A percentile compares a stretch with the other conserved stretches of the same genome.
Evolutionary conservation across 2,329 filamentous ascomycete species (phyloP).

Genomic region (Aspergillus caelatus): DNA sequence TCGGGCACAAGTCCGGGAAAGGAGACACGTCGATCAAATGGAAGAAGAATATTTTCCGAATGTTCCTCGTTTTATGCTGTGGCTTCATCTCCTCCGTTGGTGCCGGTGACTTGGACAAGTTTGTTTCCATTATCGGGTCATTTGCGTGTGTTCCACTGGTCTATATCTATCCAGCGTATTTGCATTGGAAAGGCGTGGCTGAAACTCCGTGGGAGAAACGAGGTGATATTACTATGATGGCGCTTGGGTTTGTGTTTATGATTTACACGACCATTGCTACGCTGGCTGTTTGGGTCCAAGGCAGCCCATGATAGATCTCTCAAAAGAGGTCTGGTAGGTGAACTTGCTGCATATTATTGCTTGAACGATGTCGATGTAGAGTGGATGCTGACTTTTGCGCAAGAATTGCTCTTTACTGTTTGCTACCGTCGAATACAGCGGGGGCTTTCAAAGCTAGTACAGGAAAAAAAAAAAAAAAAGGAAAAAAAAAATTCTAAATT

Average conservation of each 20-base stretch:
- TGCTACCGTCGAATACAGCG: neutral
- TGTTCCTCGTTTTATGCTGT: conserved; percentile 84
- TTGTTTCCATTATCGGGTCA: conserved; percentile 89
- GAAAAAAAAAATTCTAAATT: neutral
- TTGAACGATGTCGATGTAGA: neutral
- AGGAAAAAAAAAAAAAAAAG: neutral
- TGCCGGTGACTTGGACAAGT: conserved; percentile 90
- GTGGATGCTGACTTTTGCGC: neutral
- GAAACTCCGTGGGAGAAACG: conserved; percentile 57
- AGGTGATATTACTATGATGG: conserved; percentile 65
- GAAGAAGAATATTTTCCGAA: conserved; percentile 96
- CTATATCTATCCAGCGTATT: conserved; percentile 85
- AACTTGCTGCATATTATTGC: neutral
- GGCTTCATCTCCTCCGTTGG: conserved; percentile 84
- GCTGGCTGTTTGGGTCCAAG: conserved; percentile 36
- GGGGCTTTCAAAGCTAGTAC: neutral
- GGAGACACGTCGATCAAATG: conserved; percentile 97
- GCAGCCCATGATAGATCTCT: neutral
- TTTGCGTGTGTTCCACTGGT: conserved; percentile 96
- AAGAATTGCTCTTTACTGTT: neutral
- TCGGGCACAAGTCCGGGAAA: conserved; percentile 84
- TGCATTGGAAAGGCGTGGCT: conserved; percentile 71
- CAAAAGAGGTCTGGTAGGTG: neutral
- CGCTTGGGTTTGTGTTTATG: conserved; percentile 67
- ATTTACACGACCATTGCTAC: conserved; percentile 71